Percentiles rank a stretch among this genome's conserved stretches.
These are phyloP conservation scores for Paracamarosporium sp. DNA, from an alignment of 2,329 filamentous ascomycete species.

Conservation along the genomic window DNA sequence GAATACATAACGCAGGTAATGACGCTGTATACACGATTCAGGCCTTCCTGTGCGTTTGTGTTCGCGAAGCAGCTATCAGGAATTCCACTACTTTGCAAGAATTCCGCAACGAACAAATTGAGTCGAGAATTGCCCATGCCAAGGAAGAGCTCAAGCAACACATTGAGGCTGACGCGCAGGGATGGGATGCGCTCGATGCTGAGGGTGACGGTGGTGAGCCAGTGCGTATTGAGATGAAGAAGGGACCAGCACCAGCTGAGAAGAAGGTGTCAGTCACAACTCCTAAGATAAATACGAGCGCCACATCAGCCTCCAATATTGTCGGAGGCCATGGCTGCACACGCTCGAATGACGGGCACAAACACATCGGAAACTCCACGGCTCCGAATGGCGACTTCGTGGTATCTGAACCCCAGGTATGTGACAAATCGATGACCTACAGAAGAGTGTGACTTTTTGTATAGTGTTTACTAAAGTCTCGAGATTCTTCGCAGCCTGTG, in stretches of 20 bases:
- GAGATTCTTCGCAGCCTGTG: no score
- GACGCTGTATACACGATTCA: slow-evolving; percentile 82
- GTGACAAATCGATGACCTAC: no score
- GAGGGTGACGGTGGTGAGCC: slow-evolving; percentile 46
- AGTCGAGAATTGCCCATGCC: slow-evolving; percentile 29
- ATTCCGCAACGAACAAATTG: slow-evolving; percentile 28
- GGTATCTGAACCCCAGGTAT: slow-evolving; percentile 6
- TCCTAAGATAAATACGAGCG: neutral
- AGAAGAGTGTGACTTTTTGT: no score
- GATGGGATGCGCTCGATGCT: slow-evolving; percentile 46
- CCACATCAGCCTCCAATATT: neutral
- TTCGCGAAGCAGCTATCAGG: slow-evolving; percentile 51
- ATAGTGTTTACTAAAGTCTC: no score
- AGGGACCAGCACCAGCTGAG: no score
- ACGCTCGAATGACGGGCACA: no score
- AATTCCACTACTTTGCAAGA: slow-evolving; percentile 31
- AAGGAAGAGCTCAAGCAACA: slow-evolving; percentile 41
- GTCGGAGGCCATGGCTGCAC: neutral
- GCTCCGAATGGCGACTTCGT: neutral
- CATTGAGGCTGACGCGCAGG: slow-evolving; percentile 47
- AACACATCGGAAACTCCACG: neutral
- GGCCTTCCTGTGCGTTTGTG: slow-evolving; percentile 70
- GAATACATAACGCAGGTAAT: slow-evolving; percentile 87
- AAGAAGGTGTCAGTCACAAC: no score
- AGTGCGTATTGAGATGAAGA: slow-evolving; percentile 22